These are phyloP conservation scores for Primulina eburnea DNA, from an alignment of 257 asterid genomes.

Conservation along the genomic window DNA sequence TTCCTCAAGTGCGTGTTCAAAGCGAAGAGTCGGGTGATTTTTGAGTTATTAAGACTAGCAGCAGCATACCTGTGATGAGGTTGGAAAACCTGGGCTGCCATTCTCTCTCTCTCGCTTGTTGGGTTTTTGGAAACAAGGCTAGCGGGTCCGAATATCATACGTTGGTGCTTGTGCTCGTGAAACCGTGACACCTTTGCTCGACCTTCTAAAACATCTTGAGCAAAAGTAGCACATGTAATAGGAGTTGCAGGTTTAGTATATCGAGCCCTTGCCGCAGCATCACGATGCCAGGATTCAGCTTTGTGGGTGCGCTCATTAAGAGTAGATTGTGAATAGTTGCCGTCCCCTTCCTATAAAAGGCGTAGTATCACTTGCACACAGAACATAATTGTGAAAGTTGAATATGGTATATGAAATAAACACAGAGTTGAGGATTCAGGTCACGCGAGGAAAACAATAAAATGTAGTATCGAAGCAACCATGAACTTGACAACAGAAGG, in stretches of 20 bases:
- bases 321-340: constrained; percentile 49
- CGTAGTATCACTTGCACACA: not conserved
- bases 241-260: constrained; percentile 71
- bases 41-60: not conserved
- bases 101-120: constrained; percentile 76
- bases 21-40: not conserved
- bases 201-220: constrained; percentile 95
- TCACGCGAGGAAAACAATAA: too few species aligned
- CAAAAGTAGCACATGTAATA: constrained; percentile 95
- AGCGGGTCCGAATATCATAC: constrained; percentile 92
- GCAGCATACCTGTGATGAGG: constrained; percentile 75
- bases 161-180: constrained; percentile 92
- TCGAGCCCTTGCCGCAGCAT: constrained; percentile 69
- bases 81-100: constrained; percentile 96
- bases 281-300: constrained; percentile 91
- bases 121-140: constrained; percentile 76
- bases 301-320: constrained; percentile 81
- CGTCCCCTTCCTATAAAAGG: constrained; percentile 57
- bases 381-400: not conserved
- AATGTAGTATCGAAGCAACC: too few species aligned
- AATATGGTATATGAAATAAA: not conserved
- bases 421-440: too few species aligned
- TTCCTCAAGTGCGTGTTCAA: not conserved
- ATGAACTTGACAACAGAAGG: not conserved
- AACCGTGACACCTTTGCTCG: constrained; percentile 62